A percentile compares a stretch with the other conserved stretches of the same genome.
phyloP scores from a whole-genome alignment of 1,139 yeast species.

The Candida albicans region DNA sequence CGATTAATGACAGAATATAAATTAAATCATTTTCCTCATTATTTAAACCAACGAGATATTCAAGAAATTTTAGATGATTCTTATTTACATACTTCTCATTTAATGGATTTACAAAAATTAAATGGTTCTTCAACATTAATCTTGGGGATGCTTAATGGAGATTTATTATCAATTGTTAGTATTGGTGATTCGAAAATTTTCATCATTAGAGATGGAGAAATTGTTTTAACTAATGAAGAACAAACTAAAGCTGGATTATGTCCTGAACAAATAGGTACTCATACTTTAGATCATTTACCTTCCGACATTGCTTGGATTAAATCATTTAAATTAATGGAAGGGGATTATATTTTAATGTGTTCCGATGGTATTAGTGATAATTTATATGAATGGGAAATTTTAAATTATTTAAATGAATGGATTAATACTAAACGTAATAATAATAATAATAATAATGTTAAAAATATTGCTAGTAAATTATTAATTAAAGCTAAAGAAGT shows the following conservation, averaged over 20 bases:
- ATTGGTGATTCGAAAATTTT: slow-evolving; percentile 58
- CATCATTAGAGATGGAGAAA: slow-evolving; percentile 48
- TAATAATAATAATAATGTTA: slow-evolving; percentile 37
- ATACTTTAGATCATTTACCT: slow-evolving; percentile 44
- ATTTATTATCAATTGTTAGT: slow-evolving; percentile 46
- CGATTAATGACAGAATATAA: slow-evolving; percentile 50
- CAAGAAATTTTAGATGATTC: slow-evolving; percentile 52
- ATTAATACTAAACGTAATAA: slow-evolving; percentile 26
- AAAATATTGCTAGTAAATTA: slow-evolving; percentile 40
- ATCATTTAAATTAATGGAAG: slow-evolving; percentile 37
- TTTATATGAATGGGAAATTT: slow-evolving; percentile 49
- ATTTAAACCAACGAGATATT: slow-evolving; percentile 43
- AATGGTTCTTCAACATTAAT: slow-evolving; percentile 56
- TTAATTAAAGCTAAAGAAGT: slow-evolving; percentile 48
- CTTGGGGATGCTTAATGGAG: slow-evolving; percentile 53
- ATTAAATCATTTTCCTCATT: slow-evolving; percentile 44
- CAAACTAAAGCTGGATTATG: slow-evolving; percentile 50
- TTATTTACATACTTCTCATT: slow-evolving; percentile 50
- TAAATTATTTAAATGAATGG: slow-evolving; percentile 35
- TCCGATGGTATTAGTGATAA: slow-evolving; percentile 60
- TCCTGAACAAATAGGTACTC: slow-evolving; percentile 60
- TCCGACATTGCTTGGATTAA: slow-evolving; percentile 53
- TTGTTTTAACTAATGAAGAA: slow-evolving; percentile 47
- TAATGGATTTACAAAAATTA: slow-evolving; percentile 52
- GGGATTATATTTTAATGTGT: slow-evolving; percentile 48